A percentile compares a stretch with the other conserved stretches of the same genome.
Conservation (phyloP, 2,329 filamentous ascomycete species). For the Claviceps paspali region DNA sequence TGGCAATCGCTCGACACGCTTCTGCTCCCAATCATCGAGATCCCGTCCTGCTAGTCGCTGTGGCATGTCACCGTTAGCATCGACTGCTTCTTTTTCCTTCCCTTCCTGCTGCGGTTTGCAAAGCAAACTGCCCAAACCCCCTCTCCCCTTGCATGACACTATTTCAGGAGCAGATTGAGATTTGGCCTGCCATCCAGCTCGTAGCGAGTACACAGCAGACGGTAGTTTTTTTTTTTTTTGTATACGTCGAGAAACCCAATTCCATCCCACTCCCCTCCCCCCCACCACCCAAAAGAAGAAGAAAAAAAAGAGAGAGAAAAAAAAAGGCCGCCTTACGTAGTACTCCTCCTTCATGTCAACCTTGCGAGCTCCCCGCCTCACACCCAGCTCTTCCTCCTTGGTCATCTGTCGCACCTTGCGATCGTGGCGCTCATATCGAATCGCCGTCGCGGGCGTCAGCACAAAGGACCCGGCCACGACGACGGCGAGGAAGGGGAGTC, state of each 20-base stretch:
- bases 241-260: no score
- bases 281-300: background rate
- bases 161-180: no score
- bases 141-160: no score
- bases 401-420: constrained; percentile 74
- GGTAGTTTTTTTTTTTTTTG: no score
- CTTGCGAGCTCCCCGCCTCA: constrained; percentile 55
- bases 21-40: constrained; percentile 92
- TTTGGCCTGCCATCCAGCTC: no score
- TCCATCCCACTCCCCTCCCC: no score
- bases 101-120: no score
- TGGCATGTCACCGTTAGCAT: background rate
- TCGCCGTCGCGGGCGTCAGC: constrained; percentile 80
- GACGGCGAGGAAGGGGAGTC: constrained; percentile 77
- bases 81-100: background rate
- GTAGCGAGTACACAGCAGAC: no score
- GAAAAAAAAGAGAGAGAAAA: constrained; percentile 14
- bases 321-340: no score
- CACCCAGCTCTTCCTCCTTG: constrained; percentile 71
- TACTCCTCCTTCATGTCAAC: constrained; percentile 78
- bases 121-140: no score
- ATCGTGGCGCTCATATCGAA: constrained; percentile 88
- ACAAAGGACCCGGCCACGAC: constrained; percentile 91
- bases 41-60: constrained; percentile 55
- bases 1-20: constrained; percentile 74